phyloP scores from a whole-genome alignment of 176 grass and related monocot species.

The Triticum monococcum region DNA sequence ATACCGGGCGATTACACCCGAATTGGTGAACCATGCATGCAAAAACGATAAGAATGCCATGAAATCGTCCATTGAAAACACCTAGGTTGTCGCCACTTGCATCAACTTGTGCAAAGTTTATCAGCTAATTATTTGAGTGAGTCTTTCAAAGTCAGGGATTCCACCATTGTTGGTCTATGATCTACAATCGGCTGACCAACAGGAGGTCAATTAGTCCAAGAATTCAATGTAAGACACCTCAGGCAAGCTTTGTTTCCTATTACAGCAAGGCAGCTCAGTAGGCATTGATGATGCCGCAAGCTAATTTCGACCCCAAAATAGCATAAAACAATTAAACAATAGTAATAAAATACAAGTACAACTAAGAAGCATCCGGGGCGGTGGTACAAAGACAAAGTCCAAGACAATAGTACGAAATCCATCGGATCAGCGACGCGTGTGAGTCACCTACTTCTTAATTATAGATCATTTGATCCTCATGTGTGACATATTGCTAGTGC shows the following conservation, averaged over 20 bases:
- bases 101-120: too few relatives aligned
- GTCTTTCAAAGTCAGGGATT: too few relatives aligned
- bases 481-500: background rate
- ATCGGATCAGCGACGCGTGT: conserved; percentile 10
- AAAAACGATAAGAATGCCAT: too few relatives aligned
- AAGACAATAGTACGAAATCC: conserved; percentile 18
- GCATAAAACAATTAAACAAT: background rate
- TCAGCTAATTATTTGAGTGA: too few relatives aligned
- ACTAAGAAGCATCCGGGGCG: background rate
- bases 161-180: too few relatives aligned
- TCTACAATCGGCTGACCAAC: too few relatives aligned
- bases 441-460: conserved; percentile 44
- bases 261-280: background rate
- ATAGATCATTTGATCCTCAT: conserved; percentile 26
- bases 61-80: too few relatives aligned
- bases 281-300: background rate
- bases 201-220: background rate
- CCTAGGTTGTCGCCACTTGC: too few relatives aligned
- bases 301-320: background rate
- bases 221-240: background rate
- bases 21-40: too few relatives aligned
- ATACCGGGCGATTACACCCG: too few relatives aligned
- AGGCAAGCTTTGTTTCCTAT: background rate
- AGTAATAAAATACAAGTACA: background rate
- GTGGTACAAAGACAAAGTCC: conserved; percentile 1